A percentile compares a stretch with the other conserved stretches of the same genome.
These are phyloP conservation scores for Artomyces pyxidatus DNA, from an alignment of 768 basidiomycete species.

Conservation along the genomic window DNA sequence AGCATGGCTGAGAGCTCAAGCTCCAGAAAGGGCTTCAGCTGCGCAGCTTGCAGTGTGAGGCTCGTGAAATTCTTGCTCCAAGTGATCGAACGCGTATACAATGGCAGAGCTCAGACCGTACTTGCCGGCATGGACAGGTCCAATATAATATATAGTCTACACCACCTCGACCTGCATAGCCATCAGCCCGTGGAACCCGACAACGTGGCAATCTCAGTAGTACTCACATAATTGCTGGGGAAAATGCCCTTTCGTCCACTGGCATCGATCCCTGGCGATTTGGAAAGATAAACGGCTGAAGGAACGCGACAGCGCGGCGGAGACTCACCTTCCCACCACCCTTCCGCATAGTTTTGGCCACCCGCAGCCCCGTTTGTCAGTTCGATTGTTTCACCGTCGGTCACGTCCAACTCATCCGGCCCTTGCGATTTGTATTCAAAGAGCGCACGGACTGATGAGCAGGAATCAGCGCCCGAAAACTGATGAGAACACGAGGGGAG, in stretches of 20 bases:
- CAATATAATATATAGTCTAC: no score
- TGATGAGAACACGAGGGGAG: neutral
- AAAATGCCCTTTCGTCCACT: conserved; percentile 70
- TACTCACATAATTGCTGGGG: conserved; percentile 80
- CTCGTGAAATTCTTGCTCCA: no score
- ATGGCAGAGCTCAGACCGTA: no score
- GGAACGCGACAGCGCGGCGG: no score
- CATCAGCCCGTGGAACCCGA: no score
- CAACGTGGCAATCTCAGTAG: conserved; percentile 11
- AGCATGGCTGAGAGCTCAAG: no score
- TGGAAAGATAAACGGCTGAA: conserved; percentile 16
- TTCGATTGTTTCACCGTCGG: conserved; percentile 54
- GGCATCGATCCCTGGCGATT: conserved; percentile 46
- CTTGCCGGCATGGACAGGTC: no score
- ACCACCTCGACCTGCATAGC: conserved; percentile 49
- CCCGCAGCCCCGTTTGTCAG: conserved; percentile 54
- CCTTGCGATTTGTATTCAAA: conserved; percentile 75
- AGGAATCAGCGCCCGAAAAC: conserved; percentile 4
- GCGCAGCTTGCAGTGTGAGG: no score
- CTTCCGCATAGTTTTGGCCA: conserved; percentile 62
- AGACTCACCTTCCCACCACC: conserved; percentile 79
- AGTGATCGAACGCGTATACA: no score
- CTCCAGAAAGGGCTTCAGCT: no score
- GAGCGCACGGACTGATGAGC: conserved; percentile 59
- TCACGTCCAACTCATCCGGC: conserved; percentile 56